Conservation (phyloP, 1,284 basidiomycete genomes). For the Meira nashicola region DNA sequence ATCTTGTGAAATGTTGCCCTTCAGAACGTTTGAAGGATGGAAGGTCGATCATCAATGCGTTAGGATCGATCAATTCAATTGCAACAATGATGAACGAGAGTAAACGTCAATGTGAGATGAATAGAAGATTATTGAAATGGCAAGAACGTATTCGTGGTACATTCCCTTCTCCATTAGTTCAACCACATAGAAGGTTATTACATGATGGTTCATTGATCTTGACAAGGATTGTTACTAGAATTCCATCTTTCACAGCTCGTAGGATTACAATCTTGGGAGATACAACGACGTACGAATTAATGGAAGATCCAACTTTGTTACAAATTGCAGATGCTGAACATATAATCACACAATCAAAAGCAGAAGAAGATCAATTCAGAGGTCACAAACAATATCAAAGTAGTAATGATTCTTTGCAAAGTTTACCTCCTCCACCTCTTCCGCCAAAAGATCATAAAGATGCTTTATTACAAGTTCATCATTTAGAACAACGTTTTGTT, state of each 20-base stretch:
- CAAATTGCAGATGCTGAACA: background rate
- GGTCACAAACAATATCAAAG: too few relatives aligned
- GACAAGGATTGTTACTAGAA: slow-evolving; percentile 83
- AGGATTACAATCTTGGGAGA: background rate
- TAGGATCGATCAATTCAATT: slow-evolving; percentile 41
- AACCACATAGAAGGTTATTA: slow-evolving; percentile 77
- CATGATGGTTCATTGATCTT: slow-evolving; percentile 66
- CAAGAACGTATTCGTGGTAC: slow-evolving; percentile 86
- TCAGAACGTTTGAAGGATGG: slow-evolving; percentile 22
- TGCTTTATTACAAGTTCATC: too few relatives aligned
- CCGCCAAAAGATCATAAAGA: too few relatives aligned
- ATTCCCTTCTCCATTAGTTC: slow-evolving; percentile 81
- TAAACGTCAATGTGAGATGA: slow-evolving; percentile 54
- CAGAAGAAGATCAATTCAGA: too few relatives aligned
- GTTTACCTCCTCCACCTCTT: too few relatives aligned
- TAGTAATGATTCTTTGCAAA: too few relatives aligned
- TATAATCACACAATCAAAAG: background rate
- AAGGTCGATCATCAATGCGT: slow-evolving; percentile 19
- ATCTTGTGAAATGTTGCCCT: slow-evolving; percentile 43
- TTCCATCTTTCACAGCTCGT: slow-evolving; percentile 60
- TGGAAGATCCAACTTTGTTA: background rate
- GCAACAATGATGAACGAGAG: slow-evolving; percentile 50
- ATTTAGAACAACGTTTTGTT: too few relatives aligned
- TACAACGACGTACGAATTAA: background rate
- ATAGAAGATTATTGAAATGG: slow-evolving; percentile 57